These are phyloP conservation scores for Populus davidiana DNA, from an alignment of 345 rosid species.

Conservation along the genomic window DNA sequence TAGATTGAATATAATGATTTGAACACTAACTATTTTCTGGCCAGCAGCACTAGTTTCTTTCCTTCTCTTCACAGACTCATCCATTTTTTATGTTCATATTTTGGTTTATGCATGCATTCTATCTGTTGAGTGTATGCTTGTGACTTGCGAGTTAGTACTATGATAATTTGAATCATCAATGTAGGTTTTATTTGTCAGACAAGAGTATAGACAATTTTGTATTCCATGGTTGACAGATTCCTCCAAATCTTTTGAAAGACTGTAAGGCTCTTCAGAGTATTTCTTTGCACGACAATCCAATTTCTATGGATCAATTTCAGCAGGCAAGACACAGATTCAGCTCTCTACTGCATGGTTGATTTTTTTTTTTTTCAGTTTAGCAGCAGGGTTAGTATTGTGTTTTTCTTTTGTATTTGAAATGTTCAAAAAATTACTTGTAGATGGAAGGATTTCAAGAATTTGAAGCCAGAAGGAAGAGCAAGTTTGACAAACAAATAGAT, in stretches of 20 bases:
- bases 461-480: constrained; percentile 87
- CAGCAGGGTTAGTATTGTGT: neutral
- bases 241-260: constrained; percentile 64
- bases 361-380: neutral
- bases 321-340: constrained; percentile 44
- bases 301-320: constrained; percentile 91
- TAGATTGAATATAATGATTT: neutral
- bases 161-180: neutral
- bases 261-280: constrained; percentile 87
- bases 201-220: neutral
- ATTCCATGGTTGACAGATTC: constrained; percentile 50
- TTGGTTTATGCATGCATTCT: neutral
- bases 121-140: neutral
- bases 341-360: neutral
- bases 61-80: neutral
- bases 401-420: neutral
- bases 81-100: neutral
- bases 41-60: neutral
- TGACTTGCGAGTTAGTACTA: neutral
- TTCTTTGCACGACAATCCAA: constrained; percentile 82
- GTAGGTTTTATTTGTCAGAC: neutral
- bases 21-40: neutral
- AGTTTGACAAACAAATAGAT: constrained; percentile 94
- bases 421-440: constrained; percentile 26
- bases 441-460: constrained; percentile 91